These are phyloP conservation scores for Adansonia rubrostipa DNA, from an alignment of 441 rosid genomes.

Conservation along the genomic window DNA sequence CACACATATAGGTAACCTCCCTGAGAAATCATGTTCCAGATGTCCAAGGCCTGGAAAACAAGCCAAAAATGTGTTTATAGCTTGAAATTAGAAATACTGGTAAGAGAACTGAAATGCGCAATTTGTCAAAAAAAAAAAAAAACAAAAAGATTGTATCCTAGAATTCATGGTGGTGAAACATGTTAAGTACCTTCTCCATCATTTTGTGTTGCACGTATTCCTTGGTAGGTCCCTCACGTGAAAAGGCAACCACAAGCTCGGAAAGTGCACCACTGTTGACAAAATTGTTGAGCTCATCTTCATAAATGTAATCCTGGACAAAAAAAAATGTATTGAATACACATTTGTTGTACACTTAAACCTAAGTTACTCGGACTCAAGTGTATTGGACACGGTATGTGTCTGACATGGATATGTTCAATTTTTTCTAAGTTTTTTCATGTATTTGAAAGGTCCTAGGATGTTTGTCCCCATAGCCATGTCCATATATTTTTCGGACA, in stretches of 20 bases:
- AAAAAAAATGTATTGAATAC: not conserved
- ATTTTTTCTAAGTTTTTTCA: too few relatives aligned
- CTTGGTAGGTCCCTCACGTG: conserved; percentile 95
- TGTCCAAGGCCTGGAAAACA: conserved; percentile 48
- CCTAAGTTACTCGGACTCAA: not conserved
- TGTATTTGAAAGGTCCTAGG: too few relatives aligned
- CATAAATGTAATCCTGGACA: conserved; percentile 88
- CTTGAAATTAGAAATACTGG: not conserved
- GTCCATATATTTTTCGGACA: too few relatives aligned
- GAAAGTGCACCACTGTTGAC: conserved; percentile 75
- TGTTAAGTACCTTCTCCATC: conserved; percentile 73
- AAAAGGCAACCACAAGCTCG: conserved; percentile 83
- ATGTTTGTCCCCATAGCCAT: too few relatives aligned
- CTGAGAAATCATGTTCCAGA: conserved; percentile 61
- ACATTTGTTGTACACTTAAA: not conserved
- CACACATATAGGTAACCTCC: conserved; percentile 72
- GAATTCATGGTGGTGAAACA: conserved; percentile 22
- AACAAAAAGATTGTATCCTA: not conserved
- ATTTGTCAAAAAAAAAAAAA: not conserved
- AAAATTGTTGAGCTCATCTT: conserved; percentile 80
- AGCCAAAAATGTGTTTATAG: not conserved
- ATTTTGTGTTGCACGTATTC: conserved; percentile 94
- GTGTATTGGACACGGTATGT: not conserved
- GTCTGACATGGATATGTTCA: too few relatives aligned
- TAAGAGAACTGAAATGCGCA: not conserved